Evolutionary conservation across 768 basidiomycete genomes (phyloP), one percentile per base, ranked within the genome.

Genomic region (Hortiboletus flavorubellus): DNA sequence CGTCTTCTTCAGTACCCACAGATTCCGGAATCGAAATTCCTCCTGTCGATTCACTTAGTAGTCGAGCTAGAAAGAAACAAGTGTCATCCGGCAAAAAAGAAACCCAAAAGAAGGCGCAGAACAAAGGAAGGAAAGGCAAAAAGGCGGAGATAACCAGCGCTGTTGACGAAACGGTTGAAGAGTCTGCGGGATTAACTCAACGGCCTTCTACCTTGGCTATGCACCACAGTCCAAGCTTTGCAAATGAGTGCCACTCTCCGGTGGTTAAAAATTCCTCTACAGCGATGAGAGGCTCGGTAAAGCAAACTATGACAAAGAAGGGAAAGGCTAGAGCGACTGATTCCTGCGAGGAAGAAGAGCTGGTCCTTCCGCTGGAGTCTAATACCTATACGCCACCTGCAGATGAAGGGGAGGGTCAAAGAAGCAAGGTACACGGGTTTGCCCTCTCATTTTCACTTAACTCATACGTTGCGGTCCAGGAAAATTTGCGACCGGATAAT

Each of bases 1-100:
- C 80, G 8, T 77, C 80, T 11, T 76, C 79, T 16, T 63, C 70
- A 12, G 46, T 65, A 9, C 67, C 53, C 23, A 60, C 62, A 4
- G 58, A 64, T 42, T 63, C 61, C 15, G 67, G 72, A 51, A 62
- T 73, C 23, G 61, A 60, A n/a, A 68, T 73, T 5, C 63, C 52
- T 10, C 53, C 52, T 11, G 33, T 45, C 5, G 53, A 59, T 43
- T 3, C 49, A 42, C 26, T 18, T n/a, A n/a, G 21, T 14, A 29
- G 23, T 21, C 59, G 49, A 45, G 45, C 58, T 37, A 65, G 47
- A 39, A 62, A 54, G 54, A 54, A 56, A 39, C 64, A 54, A 18
- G 16, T 8, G 0, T 1, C 46, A 29, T 46, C 59, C 12, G 61
- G 62, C 38, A 61, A 67, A 54, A 63, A 64, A 44, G 67, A 64